phyloP scores from a whole-genome alignment of 2,329 filamentous ascomycete species.

The Beauveria varroae region DNA sequence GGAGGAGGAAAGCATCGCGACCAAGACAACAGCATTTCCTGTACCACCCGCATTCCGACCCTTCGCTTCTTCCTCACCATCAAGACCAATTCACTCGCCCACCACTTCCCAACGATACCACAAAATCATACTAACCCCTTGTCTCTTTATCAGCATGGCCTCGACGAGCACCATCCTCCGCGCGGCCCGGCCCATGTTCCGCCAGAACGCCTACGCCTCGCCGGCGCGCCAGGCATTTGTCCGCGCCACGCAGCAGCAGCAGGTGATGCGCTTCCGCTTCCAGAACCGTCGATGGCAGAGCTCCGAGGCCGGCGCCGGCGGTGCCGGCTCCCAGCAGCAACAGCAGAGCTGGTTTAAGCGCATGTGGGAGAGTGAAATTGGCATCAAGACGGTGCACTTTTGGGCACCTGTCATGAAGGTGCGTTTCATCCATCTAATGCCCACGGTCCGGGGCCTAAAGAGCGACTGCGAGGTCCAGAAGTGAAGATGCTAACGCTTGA shows the following conservation, averaged over 20 bases:
- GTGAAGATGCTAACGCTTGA: conserved; percentile 24
- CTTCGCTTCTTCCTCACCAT: neutral
- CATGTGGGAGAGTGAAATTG: conserved; percentile 76
- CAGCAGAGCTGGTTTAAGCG: conserved; percentile 58
- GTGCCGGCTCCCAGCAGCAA: conserved; percentile 20
- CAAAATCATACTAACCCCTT: neutral
- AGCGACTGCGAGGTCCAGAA: neutral
- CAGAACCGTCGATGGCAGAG: conserved; percentile 61
- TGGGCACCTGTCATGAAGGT: conserved; percentile 90
- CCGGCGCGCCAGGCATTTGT: conserved; percentile 47
- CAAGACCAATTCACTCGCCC: neutral
- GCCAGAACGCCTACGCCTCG: conserved; percentile 43
- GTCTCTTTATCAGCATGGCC: conserved; percentile 26
- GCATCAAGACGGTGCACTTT: conserved; percentile 93
- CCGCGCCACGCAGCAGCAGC: conserved; percentile 29
- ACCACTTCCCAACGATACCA: neutral
- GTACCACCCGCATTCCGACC: neutral
- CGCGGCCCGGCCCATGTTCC: conserved; percentile 49
- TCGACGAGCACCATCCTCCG: conserved; percentile 43
- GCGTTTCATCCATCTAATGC: conserved; percentile 10
- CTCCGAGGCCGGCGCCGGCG: conserved; percentile 45
- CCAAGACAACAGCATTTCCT: neutral
- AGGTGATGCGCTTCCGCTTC: conserved; percentile 35
- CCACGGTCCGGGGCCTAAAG: neutral
- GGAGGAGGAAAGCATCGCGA: neutral